Base-by-base conservation (phyloP, 768 basidiomycete species). In the Daedalea quercina region DNA sequence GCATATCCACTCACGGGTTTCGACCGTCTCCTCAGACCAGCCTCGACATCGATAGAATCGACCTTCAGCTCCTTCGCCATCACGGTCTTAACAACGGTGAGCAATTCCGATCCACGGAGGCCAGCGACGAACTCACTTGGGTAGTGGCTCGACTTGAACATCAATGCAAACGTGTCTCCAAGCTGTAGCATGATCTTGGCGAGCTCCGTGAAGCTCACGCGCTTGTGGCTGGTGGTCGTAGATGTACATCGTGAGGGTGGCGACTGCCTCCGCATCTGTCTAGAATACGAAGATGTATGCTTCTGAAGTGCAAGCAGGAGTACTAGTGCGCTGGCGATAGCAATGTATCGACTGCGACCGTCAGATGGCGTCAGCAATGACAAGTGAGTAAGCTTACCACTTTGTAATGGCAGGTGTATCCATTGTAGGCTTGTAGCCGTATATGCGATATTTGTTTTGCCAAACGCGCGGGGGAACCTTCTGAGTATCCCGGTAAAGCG, bases 51-150 rank as follows among this genome's bases (percentile, higher is more conserved):
- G 45, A 99, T 94, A 61, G 98, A 98, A 74, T 99, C 96, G 35
- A 98, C 95, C 77, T 99, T 99, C 63, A 99, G 81, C 72, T 98
- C 98, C 80, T 96, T 94, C 68, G 98, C 95, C 15, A n/a, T n/a
- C n/a, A n/a, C n/a, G n/a, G 96, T 98, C 85, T 98, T 98, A 66
- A 99, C 95, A 74, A 96, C 96, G 64, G 98, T 83, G 53, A 98
- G 73, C 25, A 99, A 82, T 25, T 95, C 95, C 13, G 95, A 97
- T 61, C 96, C 96, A 64, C 96, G 90, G 61, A 94, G 93, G 53
- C 94, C 92, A 47, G 90, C 89, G 57, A 98, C 94, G 58, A 94
- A 82, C 69, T 98, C 90, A 60, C 94, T 90, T 41, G 96, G 96
- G 78, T 83, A 99, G 74, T 98, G 94, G 31, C 69, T 70, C 4